These are phyloP conservation scores for Lineolata rhizophorae DNA, from an alignment of 495 filamentous ascomycete species.

Conservation along the genomic window DNA sequence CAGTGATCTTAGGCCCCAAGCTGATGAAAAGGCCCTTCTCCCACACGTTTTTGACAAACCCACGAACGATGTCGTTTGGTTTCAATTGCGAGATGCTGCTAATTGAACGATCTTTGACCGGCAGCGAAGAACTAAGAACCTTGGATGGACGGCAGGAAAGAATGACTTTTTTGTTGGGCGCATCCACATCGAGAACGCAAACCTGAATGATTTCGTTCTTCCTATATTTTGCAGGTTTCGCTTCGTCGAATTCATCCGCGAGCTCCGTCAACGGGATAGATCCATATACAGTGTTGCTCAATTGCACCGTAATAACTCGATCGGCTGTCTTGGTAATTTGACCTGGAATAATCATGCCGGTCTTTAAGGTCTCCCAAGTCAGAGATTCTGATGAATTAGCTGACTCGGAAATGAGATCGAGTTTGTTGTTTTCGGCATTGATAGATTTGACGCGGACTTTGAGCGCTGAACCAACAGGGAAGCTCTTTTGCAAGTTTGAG, in stretches of 20 bases:
- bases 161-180: slow-evolving; percentile 56
- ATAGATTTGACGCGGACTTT: slow-evolving; percentile 54
- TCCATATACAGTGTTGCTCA: slow-evolving; percentile 53
- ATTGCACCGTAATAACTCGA: slow-evolving; percentile 57
- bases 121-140: slow-evolving; percentile 65
- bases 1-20: slow-evolving; percentile 58
- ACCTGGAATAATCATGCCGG: slow-evolving; percentile 60
- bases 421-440: slow-evolving; percentile 45
- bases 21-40: slow-evolving; percentile 73
- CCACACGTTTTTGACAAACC: slow-evolving; percentile 70
- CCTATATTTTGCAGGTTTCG: slow-evolving; percentile 40
- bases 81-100: slow-evolving; percentile 43
- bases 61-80: slow-evolving; percentile 59
- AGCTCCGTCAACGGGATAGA: slow-evolving; percentile 58
- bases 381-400: slow-evolving; percentile 28
- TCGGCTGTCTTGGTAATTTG: slow-evolving; percentile 76
- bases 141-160: slow-evolving; percentile 73
- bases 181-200: slow-evolving; percentile 59
- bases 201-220: slow-evolving; percentile 76
- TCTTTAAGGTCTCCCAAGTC: slow-evolving; percentile 42
- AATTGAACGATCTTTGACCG: slow-evolving; percentile 66
- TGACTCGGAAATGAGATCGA: slow-evolving; percentile 62
- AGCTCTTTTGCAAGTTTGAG: slow-evolving; percentile 54
- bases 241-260: slow-evolving; percentile 61
- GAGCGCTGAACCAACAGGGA: slow-evolving; percentile 71